A percentile compares a stretch with the other conserved stretches of the same genome.
phyloP scores from a whole-genome alignment of 257 asterid species.

The Lithospermum erythrorhizon region DNA sequence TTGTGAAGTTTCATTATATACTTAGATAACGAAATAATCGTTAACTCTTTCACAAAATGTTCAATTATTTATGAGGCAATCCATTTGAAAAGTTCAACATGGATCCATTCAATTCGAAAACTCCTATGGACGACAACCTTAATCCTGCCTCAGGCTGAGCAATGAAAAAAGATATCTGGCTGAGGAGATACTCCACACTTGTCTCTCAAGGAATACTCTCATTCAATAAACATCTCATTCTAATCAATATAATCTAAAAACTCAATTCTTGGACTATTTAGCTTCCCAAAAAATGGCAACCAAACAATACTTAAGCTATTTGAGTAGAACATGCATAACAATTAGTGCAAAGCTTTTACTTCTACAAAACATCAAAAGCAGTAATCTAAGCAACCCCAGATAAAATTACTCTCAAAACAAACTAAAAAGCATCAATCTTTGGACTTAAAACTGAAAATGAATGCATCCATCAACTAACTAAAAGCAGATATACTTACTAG shows the following conservation, averaged over 20 bases:
- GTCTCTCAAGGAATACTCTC: background rate
- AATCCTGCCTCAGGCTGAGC: background rate
- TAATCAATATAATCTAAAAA: background rate
- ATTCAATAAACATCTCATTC: too few relatives aligned
- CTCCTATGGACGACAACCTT: background rate
- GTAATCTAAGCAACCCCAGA: too few relatives aligned
- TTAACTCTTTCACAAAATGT: background rate
- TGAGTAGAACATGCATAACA: background rate
- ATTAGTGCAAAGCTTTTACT: background rate
- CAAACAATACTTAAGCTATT: background rate
- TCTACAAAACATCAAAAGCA: background rate
- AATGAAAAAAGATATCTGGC: background rate
- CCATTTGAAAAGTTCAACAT: background rate
- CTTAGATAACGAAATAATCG: too few relatives aligned
- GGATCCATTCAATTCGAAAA: background rate
- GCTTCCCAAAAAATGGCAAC: background rate
- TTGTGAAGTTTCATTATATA: background rate
- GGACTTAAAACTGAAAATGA: too few relatives aligned
- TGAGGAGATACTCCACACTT: background rate
- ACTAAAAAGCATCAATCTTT: background rate
- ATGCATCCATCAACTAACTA: background rate
- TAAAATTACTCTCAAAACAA: background rate
- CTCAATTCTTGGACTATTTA: background rate
- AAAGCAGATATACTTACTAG: conserved; percentile 33
- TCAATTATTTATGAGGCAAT: background rate